Evolutionary conservation across 257 asterid genomes (phyloP).

Genomic region (Ophiorrhiza pumila): DNA sequence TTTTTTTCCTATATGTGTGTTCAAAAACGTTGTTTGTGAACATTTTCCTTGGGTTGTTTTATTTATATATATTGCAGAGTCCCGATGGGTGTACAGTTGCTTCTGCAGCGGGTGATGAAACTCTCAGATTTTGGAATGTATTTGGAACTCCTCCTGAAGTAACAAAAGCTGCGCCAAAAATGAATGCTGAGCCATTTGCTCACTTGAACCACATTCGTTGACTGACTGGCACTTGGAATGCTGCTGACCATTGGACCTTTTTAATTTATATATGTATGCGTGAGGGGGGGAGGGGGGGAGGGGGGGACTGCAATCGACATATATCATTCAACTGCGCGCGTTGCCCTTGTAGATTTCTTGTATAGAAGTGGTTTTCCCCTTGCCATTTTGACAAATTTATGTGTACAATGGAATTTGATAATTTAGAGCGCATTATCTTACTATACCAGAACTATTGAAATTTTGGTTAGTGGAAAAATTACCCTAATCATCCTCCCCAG

Average conservation of each 20-base stretch:
- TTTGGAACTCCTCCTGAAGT: constrained; percentile 92
- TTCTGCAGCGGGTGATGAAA: constrained; percentile 95
- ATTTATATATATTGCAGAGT: no score
- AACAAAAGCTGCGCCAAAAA: constrained; percentile 68
- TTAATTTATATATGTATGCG: no score
- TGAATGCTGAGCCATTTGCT: constrained; percentile 76
- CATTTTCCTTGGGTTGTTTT: background rate
- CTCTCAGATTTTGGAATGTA: constrained; percentile 87
- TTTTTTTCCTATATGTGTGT: background rate
- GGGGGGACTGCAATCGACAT: no score
- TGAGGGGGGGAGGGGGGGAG: no score
- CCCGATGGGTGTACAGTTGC: constrained; percentile 96
- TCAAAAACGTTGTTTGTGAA: background rate
- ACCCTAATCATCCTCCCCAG: no score
- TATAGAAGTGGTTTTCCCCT: background rate
- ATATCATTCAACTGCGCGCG: no score
- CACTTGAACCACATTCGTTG: constrained; percentile 75
- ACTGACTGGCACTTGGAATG: background rate
- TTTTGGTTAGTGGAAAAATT: background rate
- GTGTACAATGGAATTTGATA: background rate
- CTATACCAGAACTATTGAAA: background rate
- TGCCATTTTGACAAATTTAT: background rate
- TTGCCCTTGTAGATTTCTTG: background rate
- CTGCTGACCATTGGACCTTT: no score
- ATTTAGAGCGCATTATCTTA: background rate